These are phyloP conservation scores for Mimosa bimucronata DNA, from an alignment of 306 rosid genomes.

Conservation along the genomic window DNA sequence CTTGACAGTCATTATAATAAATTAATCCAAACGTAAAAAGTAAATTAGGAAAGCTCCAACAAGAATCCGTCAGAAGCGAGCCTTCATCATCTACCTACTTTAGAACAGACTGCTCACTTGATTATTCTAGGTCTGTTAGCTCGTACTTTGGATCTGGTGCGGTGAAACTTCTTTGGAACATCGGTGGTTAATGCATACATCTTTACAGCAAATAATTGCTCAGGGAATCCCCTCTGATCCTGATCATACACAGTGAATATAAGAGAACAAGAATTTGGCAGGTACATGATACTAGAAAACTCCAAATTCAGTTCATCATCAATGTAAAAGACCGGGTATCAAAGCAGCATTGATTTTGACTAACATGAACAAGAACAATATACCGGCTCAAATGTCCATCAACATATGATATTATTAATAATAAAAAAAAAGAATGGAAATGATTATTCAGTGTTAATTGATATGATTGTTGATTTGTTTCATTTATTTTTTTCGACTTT, in stretches of 20 bases:
- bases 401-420: not conserved
- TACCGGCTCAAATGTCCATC: not conserved
- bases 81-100: not conserved
- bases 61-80: not conserved
- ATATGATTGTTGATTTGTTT: not conserved
- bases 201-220: slow-evolving; percentile 82
- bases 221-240: slow-evolving; percentile 91
- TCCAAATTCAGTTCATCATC: no score
- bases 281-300: not conserved
- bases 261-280: not conserved
- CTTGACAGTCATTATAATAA: not conserved
- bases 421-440: not conserved
- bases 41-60: not conserved
- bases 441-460: not conserved
- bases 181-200: slow-evolving; percentile 84
- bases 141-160: slow-evolving; percentile 56
- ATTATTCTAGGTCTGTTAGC: slow-evolving; percentile 77
- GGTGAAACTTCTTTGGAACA: slow-evolving; percentile 61
- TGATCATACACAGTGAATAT: slow-evolving; percentile 39
- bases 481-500: not conserved
- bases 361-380: not conserved
- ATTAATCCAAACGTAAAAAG: not conserved
- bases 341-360: not conserved
- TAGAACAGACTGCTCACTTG: slow-evolving; percentile 49
- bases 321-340: no score